Conservation (phyloP, 805 yeast genomes). For the Candida dendrica region DNA sequence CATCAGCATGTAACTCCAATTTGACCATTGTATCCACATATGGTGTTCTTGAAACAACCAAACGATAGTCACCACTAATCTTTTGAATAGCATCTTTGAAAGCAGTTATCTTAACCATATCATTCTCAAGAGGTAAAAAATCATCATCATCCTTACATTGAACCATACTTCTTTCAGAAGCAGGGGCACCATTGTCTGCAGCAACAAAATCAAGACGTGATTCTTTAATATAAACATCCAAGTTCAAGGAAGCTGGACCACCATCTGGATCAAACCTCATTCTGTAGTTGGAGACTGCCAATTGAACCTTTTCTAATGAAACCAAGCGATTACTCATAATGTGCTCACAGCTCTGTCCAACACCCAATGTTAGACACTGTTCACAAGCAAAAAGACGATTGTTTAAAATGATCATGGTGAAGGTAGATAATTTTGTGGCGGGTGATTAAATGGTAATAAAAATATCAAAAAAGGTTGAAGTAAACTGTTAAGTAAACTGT, state of each 20-base stretch:
- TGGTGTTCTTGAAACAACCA: neutral
- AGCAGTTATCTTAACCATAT: no score
- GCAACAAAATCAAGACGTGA: no score
- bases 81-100: neutral
- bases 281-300: neutral
- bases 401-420: neutral
- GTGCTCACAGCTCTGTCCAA: slow-evolving; percentile 1
- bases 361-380: neutral
- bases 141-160: no score
- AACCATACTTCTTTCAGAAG: no score
- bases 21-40: neutral
- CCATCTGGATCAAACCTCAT: neutral
- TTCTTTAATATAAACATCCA: no score
- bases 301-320: neutral
- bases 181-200: neutral
- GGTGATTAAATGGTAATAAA: no score
- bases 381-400: slow-evolving; percentile 1
- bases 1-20: neutral
- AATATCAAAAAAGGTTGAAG: no score
- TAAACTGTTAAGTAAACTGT: no score
- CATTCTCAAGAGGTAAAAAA: no score
- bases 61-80: neutral
- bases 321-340: neutral
- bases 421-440: no score
- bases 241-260: no score